Evolutionary conservation across 2,329 filamentous ascomycete genomes (phyloP).

Genomic region (Trematosphaeria pertusa): DNA sequence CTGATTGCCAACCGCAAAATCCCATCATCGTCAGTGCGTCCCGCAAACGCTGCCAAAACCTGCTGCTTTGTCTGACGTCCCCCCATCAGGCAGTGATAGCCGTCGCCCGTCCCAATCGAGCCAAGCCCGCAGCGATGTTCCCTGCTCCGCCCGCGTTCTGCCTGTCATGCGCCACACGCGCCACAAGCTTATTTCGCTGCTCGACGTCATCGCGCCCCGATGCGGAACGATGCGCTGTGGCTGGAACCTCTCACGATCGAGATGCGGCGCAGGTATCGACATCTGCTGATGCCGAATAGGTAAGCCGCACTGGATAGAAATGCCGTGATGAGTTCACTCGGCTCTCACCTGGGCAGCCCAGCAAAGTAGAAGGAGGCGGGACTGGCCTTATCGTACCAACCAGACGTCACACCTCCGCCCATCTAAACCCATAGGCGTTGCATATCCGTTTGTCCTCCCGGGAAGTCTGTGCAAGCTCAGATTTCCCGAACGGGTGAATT

Average conservation of each 20-base stretch:
- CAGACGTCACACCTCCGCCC: not conserved
- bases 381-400: conserved; percentile 2
- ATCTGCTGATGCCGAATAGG: not conserved
- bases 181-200: conserved; percentile 22
- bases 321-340: not conserved
- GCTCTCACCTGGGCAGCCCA: not conserved
- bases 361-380: not conserved
- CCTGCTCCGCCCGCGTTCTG: too few relatives aligned
- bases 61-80: conserved; percentile 13
- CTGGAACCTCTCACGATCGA: conserved; percentile 4
- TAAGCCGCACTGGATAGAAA: not conserved
- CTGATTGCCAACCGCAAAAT: not conserved
- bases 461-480: not conserved
- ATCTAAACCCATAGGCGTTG: not conserved
- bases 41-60: conserved; percentile 16
- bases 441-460: not conserved
- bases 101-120: conserved; percentile 17
- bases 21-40: too few relatives aligned
- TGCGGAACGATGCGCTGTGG: conserved; percentile 12
- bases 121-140: too few relatives aligned
- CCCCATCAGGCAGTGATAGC: conserved; percentile 23
- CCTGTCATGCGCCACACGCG: conserved; percentile 14
- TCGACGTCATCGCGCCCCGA: conserved; percentile 16
- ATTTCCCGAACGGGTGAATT: too few relatives aligned
- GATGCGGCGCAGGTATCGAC: conserved; percentile 5